A percentile compares a stretch with the other conserved stretches of the same genome.
Conservation (phyloP, 352 stramenopile species). For the Paralagenidium karlingii region DNA sequence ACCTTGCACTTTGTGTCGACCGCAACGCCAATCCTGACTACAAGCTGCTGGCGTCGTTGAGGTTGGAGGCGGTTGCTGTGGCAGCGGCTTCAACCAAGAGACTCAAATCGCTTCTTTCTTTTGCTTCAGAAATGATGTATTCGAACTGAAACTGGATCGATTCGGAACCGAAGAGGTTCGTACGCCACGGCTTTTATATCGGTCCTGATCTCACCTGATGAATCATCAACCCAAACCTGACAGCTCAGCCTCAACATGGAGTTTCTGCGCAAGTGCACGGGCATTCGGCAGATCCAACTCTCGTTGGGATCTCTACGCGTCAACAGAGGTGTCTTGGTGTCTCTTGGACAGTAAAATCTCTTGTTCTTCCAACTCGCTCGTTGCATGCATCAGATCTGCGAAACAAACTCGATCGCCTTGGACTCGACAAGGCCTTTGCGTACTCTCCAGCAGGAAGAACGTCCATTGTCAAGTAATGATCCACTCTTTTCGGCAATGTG, state of each 20-base stretch:
- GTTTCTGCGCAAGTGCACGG: constrained; percentile 21
- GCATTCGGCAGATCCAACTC: constrained; percentile 22
- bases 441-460: constrained; percentile 20
- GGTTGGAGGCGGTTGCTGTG: background rate
- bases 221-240: background rate
- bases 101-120: constrained; percentile 10
- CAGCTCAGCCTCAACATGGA: constrained; percentile 36
- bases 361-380: background rate
- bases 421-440: constrained; percentile 23
- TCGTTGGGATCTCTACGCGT: constrained; percentile 32
- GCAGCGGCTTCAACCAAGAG: constrained; percentile 1
- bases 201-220: background rate
- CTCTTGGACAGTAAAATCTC: background rate
- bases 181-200: background rate
- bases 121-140: constrained; percentile 3
- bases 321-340: constrained; percentile 20
- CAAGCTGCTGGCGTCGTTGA: constrained; percentile 24
- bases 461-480: constrained; percentile 15
- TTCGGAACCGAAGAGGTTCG: constrained; percentile 38
- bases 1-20: constrained; percentile 41
- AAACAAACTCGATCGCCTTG: constrained; percentile 48
- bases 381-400: constrained; percentile 20
- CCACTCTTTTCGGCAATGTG: background rate
- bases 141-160: constrained; percentile 29
- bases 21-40: constrained; percentile 33